Base-by-base conservation (phyloP, 805 yeast genomes). In the Starmera pachycereana region DNA sequence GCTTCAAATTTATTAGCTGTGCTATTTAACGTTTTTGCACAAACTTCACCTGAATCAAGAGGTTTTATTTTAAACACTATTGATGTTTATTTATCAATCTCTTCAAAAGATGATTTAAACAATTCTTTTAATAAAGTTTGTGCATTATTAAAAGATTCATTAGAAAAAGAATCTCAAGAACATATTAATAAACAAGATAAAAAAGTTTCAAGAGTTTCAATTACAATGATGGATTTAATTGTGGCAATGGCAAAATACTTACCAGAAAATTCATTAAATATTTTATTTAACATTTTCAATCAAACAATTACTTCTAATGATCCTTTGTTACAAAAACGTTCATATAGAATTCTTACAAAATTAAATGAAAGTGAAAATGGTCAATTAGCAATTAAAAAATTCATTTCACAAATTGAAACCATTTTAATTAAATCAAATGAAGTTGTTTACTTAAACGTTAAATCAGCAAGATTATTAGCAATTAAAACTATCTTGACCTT, bases 211-310 rank as follows among this genome's bases (percentile, higher is more conserved):
- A 70, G 74, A 38, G 62, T 80, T 47, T 75, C 87, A 47, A 77
- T 84, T 33, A 87, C 96, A 13, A 79, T 94, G 85, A 73, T 90
- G 81, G 98, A 92, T 57, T 69, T 92, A 42, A 72, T 88, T 39
- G 94, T 88, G 37, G 77, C 84, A 27, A 82, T 94, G 85, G 74
- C 90, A 25, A 83, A 84, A 51, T 85, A 82, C 53, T 77, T 92
- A 29, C 95, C 96, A 8, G 62, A 61, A 28, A 56, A 78, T 3
- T 74, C 82, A 5, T 83, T 85, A 60, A 70, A 72, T 51, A 86
- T 94, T 0, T 68, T 89, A 35, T 76, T 88, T 49, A 56, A 82
- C n/a, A 84, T 89, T 37, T 85, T 89, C 63, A 74, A 79, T 38
- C 68, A 74, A 37, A 80, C 94, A 3, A 76, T 84, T 32, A 51